These are phyloP conservation scores for Saccharomycopsis phalli DNA, from an alignment of 1,139 yeast genomes.

Conservation along the genomic window DNA sequence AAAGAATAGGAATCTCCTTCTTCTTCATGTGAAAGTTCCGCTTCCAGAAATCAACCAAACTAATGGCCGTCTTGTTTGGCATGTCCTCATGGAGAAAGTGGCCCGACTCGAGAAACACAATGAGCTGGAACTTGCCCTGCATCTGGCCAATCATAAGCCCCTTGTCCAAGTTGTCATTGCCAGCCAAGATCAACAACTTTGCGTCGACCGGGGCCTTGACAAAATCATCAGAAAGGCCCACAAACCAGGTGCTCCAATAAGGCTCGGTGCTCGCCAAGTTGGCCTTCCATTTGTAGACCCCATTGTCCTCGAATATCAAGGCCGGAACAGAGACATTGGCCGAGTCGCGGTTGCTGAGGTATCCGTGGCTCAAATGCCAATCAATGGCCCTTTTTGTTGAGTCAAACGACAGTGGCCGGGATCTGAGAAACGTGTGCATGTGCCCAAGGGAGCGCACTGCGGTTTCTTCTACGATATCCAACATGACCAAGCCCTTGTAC, in stretches of 20 bases:
- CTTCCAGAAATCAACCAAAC: constrained; percentile 47
- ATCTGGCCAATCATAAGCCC: constrained; percentile 86
- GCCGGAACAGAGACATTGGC: constrained; percentile 77
- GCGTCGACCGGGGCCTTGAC: constrained; percentile 42
- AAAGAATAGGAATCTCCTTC: constrained; percentile 18
- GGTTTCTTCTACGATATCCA: constrained; percentile 92
- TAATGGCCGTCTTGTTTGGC: constrained; percentile 56
- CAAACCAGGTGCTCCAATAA: constrained; percentile 82
- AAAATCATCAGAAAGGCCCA: constrained; percentile 57
- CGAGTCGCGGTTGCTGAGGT: constrained; percentile 47
- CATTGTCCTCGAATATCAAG: constrained; percentile 30
- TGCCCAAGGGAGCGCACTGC: constrained; percentile 61
- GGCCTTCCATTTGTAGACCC: constrained; percentile 46
- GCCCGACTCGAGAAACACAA: constrained; percentile 75
- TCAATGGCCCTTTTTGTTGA: constrained; percentile 55
- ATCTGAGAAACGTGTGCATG: constrained; percentile 56
- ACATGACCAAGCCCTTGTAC: constrained; percentile 54
- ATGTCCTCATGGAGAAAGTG: constrained; percentile 91
- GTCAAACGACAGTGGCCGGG: constrained; percentile 52
- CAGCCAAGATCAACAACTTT: constrained; percentile 73
- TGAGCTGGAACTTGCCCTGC: constrained; percentile 91
- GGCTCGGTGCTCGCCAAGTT: constrained; percentile 51
- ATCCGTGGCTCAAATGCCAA: constrained; percentile 60
- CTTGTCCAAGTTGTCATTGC: constrained; percentile 82
- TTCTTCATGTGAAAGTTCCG: constrained; percentile 35